phyloP scores from a whole-genome alignment of 371 early-diverging fungal genomes.

The Syncephalastrum monosporum region DNA sequence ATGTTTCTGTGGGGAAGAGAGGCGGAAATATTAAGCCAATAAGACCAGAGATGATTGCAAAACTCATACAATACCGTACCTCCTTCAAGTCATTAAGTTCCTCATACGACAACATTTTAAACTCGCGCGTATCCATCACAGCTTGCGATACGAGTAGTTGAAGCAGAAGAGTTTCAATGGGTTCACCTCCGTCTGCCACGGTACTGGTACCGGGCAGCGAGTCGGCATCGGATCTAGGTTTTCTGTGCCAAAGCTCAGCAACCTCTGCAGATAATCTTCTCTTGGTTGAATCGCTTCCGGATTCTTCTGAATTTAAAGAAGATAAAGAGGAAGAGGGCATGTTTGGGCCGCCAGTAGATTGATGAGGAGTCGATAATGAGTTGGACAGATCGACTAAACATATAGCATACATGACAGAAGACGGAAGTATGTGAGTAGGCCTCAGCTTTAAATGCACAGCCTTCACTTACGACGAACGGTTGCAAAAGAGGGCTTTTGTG shows the following conservation, averaged over 20 bases:
- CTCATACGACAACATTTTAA: conserved; percentile 53
- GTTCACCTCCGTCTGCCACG: conserved; percentile 17
- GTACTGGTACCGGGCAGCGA: background rate
- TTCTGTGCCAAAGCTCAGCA: conserved; percentile 33
- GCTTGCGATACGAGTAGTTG: conserved; percentile 65
- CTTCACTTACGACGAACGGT: background rate
- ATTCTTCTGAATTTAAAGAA: background rate
- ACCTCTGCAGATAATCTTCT: conserved; percentile 32
- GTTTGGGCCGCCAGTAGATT: background rate
- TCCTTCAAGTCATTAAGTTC: conserved; percentile 54
- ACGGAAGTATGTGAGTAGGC: no score
- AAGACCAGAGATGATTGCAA: background rate
- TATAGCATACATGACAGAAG: background rate
- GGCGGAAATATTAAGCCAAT: conserved; percentile 3
- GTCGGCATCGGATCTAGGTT: conserved; percentile 7
- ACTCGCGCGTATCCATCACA: conserved; percentile 58
- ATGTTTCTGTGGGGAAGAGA: conserved; percentile 14
- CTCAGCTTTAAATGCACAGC: background rate
- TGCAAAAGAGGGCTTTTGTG: background rate
- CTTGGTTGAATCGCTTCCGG: background rate
- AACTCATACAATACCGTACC: conserved; percentile 25
- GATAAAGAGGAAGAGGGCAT: background rate
- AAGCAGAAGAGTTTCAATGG: conserved; percentile 51
- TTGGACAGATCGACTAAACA: background rate
- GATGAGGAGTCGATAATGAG: background rate